Evolutionary conservation across 441 rosid species (phyloP).

Genomic region (Erysimum cheiri): DNA sequence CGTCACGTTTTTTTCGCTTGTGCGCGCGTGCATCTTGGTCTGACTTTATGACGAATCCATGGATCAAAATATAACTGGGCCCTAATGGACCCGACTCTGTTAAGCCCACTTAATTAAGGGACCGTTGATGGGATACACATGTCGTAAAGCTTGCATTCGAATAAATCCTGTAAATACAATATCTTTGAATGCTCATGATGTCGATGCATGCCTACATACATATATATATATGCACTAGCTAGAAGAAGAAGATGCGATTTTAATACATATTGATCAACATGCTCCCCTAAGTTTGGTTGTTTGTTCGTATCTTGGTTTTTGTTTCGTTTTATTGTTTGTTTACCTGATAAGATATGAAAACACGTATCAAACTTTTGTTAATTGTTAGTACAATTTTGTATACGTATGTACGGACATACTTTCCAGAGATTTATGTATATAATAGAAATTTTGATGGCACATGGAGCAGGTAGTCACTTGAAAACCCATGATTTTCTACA

Average conservation of each 20-base stretch:
- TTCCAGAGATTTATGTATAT: too few species aligned
- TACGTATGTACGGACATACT: too few species aligned
- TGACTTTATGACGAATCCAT: constrained; percentile 48
- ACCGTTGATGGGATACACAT: constrained; percentile 34
- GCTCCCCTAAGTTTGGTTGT: too few species aligned
- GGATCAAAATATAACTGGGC: constrained; percentile 61
- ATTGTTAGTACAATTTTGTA: too few species aligned
- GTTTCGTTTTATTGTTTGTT: too few species aligned
- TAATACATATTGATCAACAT: not conserved
- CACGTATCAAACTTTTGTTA: too few species aligned
- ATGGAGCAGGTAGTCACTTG: constrained; percentile 59
- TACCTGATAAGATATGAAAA: too few species aligned
- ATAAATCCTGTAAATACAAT: not conserved
- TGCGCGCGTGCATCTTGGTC: constrained; percentile 70
- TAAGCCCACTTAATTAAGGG: constrained; percentile 45
- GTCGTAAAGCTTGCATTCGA: constrained; percentile 6
- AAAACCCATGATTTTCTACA: constrained; percentile 86
- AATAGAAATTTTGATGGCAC: constrained; percentile 11
- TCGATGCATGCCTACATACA: not conserved
- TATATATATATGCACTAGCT: not conserved
- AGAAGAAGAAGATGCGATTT: not conserved
- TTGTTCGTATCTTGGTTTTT: too few species aligned
- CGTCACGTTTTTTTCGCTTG: constrained; percentile 44
- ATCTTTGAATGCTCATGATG: not conserved
- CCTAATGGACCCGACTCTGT: constrained; percentile 34